Base-by-base conservation (phyloP, 1,284 basidiomycete species). In the Moniliophthora roreri region DNA sequence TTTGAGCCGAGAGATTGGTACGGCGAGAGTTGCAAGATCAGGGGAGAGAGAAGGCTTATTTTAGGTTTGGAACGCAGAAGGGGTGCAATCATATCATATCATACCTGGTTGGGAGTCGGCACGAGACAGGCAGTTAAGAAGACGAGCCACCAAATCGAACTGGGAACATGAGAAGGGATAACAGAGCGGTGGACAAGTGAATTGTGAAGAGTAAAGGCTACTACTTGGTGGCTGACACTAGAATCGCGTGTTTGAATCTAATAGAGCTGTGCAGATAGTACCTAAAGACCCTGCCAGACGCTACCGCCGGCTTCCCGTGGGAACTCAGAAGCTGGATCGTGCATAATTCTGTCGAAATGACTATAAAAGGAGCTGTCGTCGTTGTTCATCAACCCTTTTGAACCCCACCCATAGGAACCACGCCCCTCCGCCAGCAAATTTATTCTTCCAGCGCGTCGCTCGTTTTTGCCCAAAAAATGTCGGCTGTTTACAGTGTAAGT, bases 401-500 rank as follows among this genome's bases (percentile, higher is more conserved):
- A 38, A 36, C 38, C 39, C 52, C 46, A 34, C 46, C 38, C 52
- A 21, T 11, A 32, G 28, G 16, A 11, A 26, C 45, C 51, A 48
- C 48, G 23, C 15, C 28, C 15, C 51, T 16, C 50, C 21, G 20
- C 36, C 34, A 10, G 28, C 50, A 32, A 18, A 8, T n/a, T 18
- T 16, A 26, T 41, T 24, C 34, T 36, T 45, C 26, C 28, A 18
- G 23, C 32, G 26, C 39, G 20, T 16, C 37, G 6, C 26, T 26
- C 21, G 9, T 23, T 18, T 28, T 52, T 47, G 10, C 23, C 41
- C 11, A n/a, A n/a, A 47, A 15, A 24, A 23, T 36, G 24, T 21
- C 37, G 10, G 45, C 26, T 26, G 42, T 56, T 32, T 56, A 56
- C 37, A 56, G 52, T 40, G 55, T 53, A 38, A 50, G 55, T 40